Conservation (phyloP, 805 yeast species). For the Starmerella cellae region DNA sequence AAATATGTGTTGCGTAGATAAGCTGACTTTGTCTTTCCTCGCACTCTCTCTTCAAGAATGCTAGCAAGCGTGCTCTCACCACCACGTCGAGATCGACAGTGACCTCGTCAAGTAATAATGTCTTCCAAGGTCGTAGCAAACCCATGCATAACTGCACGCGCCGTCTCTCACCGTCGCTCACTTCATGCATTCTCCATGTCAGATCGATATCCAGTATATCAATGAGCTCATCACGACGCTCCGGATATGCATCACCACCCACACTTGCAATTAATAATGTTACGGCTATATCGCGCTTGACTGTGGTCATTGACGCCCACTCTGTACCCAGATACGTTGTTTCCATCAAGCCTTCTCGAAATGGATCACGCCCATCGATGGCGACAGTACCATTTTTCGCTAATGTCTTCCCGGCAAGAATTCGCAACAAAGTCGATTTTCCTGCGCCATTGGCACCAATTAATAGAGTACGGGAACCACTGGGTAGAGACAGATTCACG, state of each 20-base stretch:
- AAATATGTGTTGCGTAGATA: constrained; percentile 88
- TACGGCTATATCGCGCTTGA: constrained; percentile 84
- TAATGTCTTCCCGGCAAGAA: constrained; percentile 83
- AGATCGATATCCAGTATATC: constrained; percentile 74
- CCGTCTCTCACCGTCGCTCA: constrained; percentile 90
- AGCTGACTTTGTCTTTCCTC: constrained; percentile 55
- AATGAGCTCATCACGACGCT: constrained; percentile 63
- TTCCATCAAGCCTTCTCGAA: constrained; percentile 40
- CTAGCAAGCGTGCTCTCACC: constrained; percentile 62
- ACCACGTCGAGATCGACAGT: constrained; percentile 93
- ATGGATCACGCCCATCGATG: constrained; percentile 83
- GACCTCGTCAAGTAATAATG: constrained; percentile 83
- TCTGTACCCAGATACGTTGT: constrained; percentile 86
- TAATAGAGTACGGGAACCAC: constrained; percentile 62
- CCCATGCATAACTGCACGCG: constrained; percentile 94
- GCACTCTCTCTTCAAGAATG: constrained; percentile 65
- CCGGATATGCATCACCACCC: constrained; percentile 64
- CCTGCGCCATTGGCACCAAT: constrained; percentile 98
- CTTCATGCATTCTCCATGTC: constrained; percentile 80
- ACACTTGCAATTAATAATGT: constrained; percentile 61
- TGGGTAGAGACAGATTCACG: constrained; percentile 46
- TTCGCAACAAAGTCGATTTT: constrained; percentile 71
- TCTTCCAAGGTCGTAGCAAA: constrained; percentile 75
- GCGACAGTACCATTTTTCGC: constrained; percentile 56
- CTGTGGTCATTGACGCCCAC: constrained; percentile 88